phyloP scores from a whole-genome alignment of 805 yeast genomes.

The Pichia paraexigua region DNA sequence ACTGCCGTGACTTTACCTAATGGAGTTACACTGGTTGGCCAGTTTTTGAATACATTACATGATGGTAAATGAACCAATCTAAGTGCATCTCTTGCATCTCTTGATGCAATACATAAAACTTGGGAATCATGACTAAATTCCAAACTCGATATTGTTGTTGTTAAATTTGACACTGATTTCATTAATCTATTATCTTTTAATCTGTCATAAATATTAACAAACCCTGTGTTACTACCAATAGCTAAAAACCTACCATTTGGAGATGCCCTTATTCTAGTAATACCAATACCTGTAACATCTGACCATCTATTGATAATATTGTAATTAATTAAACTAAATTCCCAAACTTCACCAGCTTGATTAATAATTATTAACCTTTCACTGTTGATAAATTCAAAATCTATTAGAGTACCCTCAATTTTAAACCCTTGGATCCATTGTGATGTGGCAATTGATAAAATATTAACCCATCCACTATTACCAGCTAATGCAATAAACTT shows the following conservation, averaged over 20 bases:
- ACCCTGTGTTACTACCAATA: slow-evolving; percentile 80
- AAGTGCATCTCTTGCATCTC: slow-evolving; percentile 79
- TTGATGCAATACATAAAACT: slow-evolving; percentile 73
- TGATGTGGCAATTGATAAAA: slow-evolving; percentile 70
- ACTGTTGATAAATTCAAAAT: slow-evolving; percentile 56
- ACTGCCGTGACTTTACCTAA: slow-evolving; percentile 85
- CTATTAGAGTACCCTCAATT: slow-evolving; percentile 79
- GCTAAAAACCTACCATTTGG: slow-evolving; percentile 72
- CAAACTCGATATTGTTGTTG: slow-evolving; percentile 69
- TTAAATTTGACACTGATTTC: slow-evolving; percentile 66
- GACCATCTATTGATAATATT: slow-evolving; percentile 63
- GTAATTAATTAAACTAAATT: slow-evolving; percentile 50
- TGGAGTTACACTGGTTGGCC: slow-evolving; percentile 98
- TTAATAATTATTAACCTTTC: slow-evolving; percentile 51
- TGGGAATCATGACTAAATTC: slow-evolving; percentile 85
- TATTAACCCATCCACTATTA: slow-evolving; percentile 83
- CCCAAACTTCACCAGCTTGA: slow-evolving; percentile 83
- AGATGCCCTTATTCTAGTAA: slow-evolving; percentile 58
- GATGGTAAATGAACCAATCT: slow-evolving; percentile 82
- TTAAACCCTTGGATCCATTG: slow-evolving; percentile 84
- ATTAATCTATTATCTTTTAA: slow-evolving; percentile 39
- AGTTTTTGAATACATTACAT: slow-evolving; percentile 79
- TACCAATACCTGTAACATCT: slow-evolving; percentile 80
- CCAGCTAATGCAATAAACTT: slow-evolving; percentile 69
- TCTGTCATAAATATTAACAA: slow-evolving; percentile 80